A percentile compares a stretch with the other conserved stretches of the same genome.
Conservation (phyloP, 768 basidiomycete genomes). For the Thelephora ganbajun region DNA sequence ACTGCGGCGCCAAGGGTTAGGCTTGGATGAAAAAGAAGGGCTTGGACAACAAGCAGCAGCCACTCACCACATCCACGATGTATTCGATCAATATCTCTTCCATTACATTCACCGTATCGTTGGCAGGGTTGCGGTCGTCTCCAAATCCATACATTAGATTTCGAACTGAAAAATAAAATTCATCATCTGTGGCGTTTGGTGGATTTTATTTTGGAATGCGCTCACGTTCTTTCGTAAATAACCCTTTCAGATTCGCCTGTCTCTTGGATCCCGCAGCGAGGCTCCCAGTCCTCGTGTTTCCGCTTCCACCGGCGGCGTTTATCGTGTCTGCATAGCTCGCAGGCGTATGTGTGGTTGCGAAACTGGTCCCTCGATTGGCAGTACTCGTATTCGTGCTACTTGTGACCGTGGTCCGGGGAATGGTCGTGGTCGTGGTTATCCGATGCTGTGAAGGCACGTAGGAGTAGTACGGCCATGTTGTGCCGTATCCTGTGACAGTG, state of each 20-base stretch:
- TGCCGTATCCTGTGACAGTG: constrained; percentile 53
- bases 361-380: constrained; percentile 16
- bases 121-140: constrained; percentile 78
- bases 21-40: constrained; percentile 3
- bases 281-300: constrained; percentile 21
- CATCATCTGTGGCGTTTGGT: constrained; percentile 4
- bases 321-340: constrained; percentile 2
- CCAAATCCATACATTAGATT: constrained; percentile 91
- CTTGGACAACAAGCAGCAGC: neutral
- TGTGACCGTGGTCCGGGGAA: constrained; percentile 7
- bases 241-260: constrained; percentile 55
- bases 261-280: constrained; percentile 38
- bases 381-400: constrained; percentile 13
- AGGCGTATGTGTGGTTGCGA: constrained; percentile 16
- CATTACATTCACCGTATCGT: constrained; percentile 83
- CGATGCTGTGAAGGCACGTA: constrained; percentile 14
- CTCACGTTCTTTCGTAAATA: constrained; percentile 75
- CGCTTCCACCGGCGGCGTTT: constrained; percentile 22
- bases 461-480: constrained; percentile 55
- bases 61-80: constrained; percentile 75
- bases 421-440: constrained; percentile 8
- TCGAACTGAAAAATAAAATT: constrained; percentile 37
- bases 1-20: constrained; percentile 27
- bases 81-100: constrained; percentile 89
- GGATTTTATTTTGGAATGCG: constrained; percentile 7